These are phyloP conservation scores for Ramaria sp. DNA, from an alignment of 768 basidiomycete species.

Conservation along the genomic window DNA sequence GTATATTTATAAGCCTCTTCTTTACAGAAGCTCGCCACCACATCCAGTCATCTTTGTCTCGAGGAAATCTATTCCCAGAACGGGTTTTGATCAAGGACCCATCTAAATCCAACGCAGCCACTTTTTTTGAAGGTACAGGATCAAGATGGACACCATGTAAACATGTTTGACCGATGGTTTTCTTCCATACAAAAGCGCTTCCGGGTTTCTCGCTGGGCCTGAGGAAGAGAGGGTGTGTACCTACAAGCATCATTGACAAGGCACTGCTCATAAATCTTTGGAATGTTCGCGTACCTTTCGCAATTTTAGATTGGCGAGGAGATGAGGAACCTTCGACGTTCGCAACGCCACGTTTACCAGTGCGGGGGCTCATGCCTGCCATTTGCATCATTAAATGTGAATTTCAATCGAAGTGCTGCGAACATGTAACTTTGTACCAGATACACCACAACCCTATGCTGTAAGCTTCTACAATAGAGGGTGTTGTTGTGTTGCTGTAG, in stretches of 20 bases:
- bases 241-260: neutral
- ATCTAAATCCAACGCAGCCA: slow-evolving; percentile 81
- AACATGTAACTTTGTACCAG: neutral
- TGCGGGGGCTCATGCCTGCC: neutral
- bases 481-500: too few species aligned
- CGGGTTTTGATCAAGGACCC: slow-evolving; percentile 60
- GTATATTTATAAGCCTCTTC: slow-evolving; percentile 45
- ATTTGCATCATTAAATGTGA: too few species aligned
- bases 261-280: neutral
- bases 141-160: slow-evolving; percentile 26
- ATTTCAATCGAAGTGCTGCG: too few species aligned
- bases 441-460: too few species aligned
- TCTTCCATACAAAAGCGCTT: neutral
- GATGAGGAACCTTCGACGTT: neutral
- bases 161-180: slow-evolving; percentile 17
- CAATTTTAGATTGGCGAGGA: neutral
- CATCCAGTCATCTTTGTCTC: slow-evolving; percentile 39
- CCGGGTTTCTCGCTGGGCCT: neutral
- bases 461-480: too few species aligned
- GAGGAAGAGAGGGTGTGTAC: slow-evolving; percentile 5
- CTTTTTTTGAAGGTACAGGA: slow-evolving; percentile 39
- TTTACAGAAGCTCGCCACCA: slow-evolving; percentile 71
- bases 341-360: neutral
- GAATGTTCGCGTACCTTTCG: neutral
- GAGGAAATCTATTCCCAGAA: slow-evolving; percentile 31